Percentiles rank a stretch among this genome's conserved stretches.
Conservation (phyloP, 352 stramenopile species). For the Ochromonadaceae sp. region DNA sequence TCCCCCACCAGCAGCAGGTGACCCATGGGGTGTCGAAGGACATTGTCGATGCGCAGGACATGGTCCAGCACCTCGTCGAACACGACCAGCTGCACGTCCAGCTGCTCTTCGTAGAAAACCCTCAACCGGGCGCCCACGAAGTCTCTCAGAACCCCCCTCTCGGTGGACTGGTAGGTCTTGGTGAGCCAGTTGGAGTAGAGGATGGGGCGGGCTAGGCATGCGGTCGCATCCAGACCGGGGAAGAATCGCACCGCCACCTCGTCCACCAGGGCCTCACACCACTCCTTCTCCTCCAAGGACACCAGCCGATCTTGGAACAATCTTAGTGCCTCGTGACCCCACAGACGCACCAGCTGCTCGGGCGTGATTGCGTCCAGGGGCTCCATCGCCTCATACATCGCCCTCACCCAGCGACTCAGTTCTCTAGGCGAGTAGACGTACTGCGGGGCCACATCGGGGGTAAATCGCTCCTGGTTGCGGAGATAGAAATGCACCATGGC, state of each 20-base stretch:
- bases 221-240: not conserved
- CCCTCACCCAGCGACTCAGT: slow-evolving; percentile 94
- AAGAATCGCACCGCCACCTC: not conserved
- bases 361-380: slow-evolving; percentile 65
- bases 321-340: slow-evolving; percentile 93
- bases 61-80: slow-evolving; percentile 99
- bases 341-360: slow-evolving; percentile 90
- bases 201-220: slow-evolving; percentile 40
- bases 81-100: slow-evolving; percentile 97
- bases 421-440: slow-evolving; percentile 99
- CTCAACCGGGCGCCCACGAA: slow-evolving; percentile 88
- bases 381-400: slow-evolving; percentile 93
- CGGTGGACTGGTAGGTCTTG: slow-evolving; percentile 87
- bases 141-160: slow-evolving; percentile 72
- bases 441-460: slow-evolving; percentile 76
- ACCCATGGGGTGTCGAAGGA: slow-evolving; percentile 93
- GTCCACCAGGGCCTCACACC: slow-evolving; percentile 36
- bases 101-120: slow-evolving; percentile 99
- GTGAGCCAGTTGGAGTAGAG: slow-evolving; percentile 96
- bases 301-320: slow-evolving; percentile 98
- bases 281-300: slow-evolving; percentile 82
- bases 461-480: slow-evolving; percentile 72
- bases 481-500: slow-evolving; percentile 99
- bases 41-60: slow-evolving; percentile 90
- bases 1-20: slow-evolving; percentile 96